Evolutionary conservation across 257 asterid species (phyloP), one percentile per base, ranked within the genome.

Genomic region (Capsicum pubescens): DNA sequence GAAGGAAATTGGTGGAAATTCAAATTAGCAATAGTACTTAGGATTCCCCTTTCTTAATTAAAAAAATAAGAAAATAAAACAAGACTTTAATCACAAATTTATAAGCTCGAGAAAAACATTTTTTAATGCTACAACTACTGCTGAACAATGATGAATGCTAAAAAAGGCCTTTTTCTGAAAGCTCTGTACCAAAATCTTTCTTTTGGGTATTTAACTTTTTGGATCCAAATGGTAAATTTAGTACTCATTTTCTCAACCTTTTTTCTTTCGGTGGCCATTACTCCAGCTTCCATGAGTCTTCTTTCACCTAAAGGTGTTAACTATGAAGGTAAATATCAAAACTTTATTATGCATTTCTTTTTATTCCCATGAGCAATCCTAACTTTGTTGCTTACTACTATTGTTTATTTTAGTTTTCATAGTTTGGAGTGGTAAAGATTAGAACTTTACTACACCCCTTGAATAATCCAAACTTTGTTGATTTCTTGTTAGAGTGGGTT

Each of bases 231-330:
- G 92, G 85, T 82, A 86, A 76, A 84, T 26, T 83, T 58, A 84
- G 26, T 5, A 83, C 79, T 92, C 26, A 59, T 83, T 84, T 69
- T 95, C 83, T 87, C 86, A 36, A 85, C 90, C 26, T 32, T 86
- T 84, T 71, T 89, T 86, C 81, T 83, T 76, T 58, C 84, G 87
- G 76, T 87, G 66, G 86, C 67, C 15, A 61, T 57, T 59, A 91
- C 82, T 84, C 68, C 81, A 86, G 90, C 88, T 83, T 88, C 93
- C 70, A 84, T 78, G 68, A 90, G 91, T 80, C 93, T 94, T 87
- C 99, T 95, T 77, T 95, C 99, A 5, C 99, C 99, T 16, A 95
- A 95, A 81, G 99, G 99, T 85, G 97, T 95, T 80, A 95, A 95
- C 87, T 95, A 74, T 87, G 99, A 95, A 95, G 99, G 99, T 93